Evolutionary conservation across 169 alveolate species (phyloP).

Genomic region (Hammondia hammondi): DNA sequence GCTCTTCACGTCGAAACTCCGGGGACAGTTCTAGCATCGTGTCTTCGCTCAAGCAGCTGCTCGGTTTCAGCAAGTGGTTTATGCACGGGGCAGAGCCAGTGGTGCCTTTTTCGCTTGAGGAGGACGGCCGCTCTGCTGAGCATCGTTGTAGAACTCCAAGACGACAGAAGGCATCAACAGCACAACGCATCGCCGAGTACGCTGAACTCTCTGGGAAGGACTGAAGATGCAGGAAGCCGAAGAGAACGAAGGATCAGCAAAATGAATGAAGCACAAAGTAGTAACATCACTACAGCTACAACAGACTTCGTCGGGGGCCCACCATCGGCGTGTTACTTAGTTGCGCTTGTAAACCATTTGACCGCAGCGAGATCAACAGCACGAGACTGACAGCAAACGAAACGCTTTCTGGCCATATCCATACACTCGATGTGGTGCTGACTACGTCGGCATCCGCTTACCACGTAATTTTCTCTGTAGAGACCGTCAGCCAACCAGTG

Average conservation of each 20-base stretch:
- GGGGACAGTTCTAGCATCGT: conserved; percentile 40
- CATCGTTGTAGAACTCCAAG: conserved; percentile 24
- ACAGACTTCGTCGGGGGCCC: no score
- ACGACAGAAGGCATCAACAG: conserved; percentile 30
- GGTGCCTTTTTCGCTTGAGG: not conserved
- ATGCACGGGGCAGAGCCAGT: not conserved
- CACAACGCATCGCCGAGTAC: conserved; percentile 38
- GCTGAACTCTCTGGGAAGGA: conserved; percentile 55
- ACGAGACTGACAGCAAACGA: no score
- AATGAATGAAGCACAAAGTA: no score
- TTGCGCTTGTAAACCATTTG: no score
- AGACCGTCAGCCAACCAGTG: conserved; percentile 67
- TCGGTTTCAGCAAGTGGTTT: not conserved
- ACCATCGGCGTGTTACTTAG: no score
- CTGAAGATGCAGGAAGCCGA: not conserved
- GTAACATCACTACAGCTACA: not conserved
- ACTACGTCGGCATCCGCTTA: not conserved
- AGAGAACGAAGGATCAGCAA: not conserved
- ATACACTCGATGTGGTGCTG: no score
- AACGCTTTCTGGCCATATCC: no score
- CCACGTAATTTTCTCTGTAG: conserved; percentile 26
- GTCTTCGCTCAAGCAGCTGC: not conserved
- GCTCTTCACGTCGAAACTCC: conserved; percentile 31
- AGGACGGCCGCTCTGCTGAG: not conserved
- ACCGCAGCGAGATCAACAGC: no score